Base-by-base conservation (phyloP, 495 filamentous ascomycete genomes). In the Podospora tetraspora region DNA sequence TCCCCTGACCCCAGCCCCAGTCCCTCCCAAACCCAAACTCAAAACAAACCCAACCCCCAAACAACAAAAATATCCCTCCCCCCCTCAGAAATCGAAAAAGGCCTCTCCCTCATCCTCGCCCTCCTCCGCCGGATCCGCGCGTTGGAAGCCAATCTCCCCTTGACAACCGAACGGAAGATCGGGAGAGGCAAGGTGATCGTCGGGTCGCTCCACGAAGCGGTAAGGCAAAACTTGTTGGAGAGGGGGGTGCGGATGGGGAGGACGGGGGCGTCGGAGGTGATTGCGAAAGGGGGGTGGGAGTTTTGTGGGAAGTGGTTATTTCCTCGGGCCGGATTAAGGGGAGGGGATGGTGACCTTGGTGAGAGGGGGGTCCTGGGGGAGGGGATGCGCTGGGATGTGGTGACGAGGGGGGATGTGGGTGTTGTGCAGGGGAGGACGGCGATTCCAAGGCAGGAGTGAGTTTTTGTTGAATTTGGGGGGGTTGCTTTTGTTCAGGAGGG, bases 271-370 rank as follows among this genome's bases (percentile, higher is more conserved):
- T 68, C 73, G 12, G 13, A 3, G 21, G 58, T 34, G 21, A 57
- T 71, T 2, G 22, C 37, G 0, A 62, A 29, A 1, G 24, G 74
- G n/a, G 71, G 65, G 19, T 74, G 73, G 73, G 73, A 76, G 63
- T 70, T 78, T 27, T 79, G 74, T 57, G 75, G 77, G 30, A 83
- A 82, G 77, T 84, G 79, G 79, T 64, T 83, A 21, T 82, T 83
- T 62, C 69, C 74, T 37, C n/a, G n/a, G n/a, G n/a, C n/a, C n/a
- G n/a, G n/a, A n/a, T n/a, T n/a, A n/a, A n/a, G n/a, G n/a, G n/a
- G n/a, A n/a, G n/a, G 72, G 11, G 60, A 61, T 8, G 71, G 59
- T 60, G 66, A 43, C 3, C 24, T 1, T 6, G 37, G 30, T 67
- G 43, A 66, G 19, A 69, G 59, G 60, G 69, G 16, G 24, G 69